Conservation (phyloP, 805 yeast genomes). For the Teunomyces funiuensis region DNA sequence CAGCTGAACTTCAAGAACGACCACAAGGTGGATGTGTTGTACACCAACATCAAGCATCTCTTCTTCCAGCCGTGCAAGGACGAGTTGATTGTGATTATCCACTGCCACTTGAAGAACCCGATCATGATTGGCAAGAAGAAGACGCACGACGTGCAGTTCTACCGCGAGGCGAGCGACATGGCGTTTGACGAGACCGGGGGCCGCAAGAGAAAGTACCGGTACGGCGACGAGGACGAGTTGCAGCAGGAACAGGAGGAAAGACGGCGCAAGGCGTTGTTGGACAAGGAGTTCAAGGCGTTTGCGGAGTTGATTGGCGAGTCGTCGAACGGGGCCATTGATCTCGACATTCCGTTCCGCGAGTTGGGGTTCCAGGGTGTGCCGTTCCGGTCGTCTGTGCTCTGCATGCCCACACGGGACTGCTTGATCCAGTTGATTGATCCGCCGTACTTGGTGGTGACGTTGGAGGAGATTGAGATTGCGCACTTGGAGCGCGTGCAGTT, state of each 20-base stretch:
- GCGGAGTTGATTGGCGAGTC: slow-evolving; percentile 91
- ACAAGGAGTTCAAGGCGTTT: slow-evolving; percentile 86
- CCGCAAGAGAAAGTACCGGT: slow-evolving; percentile 79
- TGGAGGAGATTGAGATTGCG: slow-evolving; percentile 90
- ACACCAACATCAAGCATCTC: slow-evolving; percentile 86
- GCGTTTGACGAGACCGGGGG: slow-evolving; percentile 97
- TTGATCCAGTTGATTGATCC: slow-evolving; percentile 91
- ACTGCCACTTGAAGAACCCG: slow-evolving; percentile 88
- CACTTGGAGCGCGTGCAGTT: slow-evolving; percentile 96
- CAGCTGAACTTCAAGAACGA: slow-evolving; percentile 84
- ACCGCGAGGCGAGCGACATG: slow-evolving; percentile 94
- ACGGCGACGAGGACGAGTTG: slow-evolving; percentile 97
- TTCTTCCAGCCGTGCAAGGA: slow-evolving; percentile 96
- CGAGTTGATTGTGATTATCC: slow-evolving; percentile 88
- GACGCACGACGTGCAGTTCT: slow-evolving; percentile 92
- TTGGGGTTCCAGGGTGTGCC: slow-evolving; percentile 98
- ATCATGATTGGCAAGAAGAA: slow-evolving; percentile 94
- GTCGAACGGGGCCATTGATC: slow-evolving; percentile 76
- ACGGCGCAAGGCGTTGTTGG: slow-evolving; percentile 83
- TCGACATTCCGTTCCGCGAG: slow-evolving; percentile 94
- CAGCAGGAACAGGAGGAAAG: slow-evolving; percentile 99
- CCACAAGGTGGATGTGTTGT: slow-evolving; percentile 82
- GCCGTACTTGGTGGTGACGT: slow-evolving; percentile 88
- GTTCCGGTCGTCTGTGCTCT: slow-evolving; percentile 85
- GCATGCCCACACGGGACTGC: slow-evolving; percentile 98